phyloP scores from a whole-genome alignment of 2,329 filamentous ascomycete species.

The Colletotrichum sp. region DNA sequence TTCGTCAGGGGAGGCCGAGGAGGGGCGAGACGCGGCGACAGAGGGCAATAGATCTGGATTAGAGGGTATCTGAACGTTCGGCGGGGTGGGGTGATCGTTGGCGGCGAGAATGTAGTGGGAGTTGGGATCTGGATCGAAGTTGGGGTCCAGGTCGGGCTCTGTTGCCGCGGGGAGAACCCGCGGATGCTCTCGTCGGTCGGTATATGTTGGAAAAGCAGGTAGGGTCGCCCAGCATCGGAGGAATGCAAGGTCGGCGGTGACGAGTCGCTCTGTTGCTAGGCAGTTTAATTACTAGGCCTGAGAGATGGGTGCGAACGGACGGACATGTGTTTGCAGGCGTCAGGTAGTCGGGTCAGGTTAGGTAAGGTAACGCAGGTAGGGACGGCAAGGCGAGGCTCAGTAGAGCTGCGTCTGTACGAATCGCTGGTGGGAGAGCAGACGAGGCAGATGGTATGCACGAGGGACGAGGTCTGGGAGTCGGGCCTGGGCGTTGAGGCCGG shows the following conservation, averaged over 20 bases:
- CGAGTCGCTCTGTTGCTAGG: slow-evolving; percentile 10
- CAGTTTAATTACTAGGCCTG: slow-evolving; percentile 16
- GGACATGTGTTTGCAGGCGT: background rate
- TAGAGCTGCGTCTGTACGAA: background rate
- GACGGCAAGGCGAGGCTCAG: background rate
- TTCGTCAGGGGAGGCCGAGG: slow-evolving; percentile 17
- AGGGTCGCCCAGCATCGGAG: background rate
- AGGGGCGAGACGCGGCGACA: slow-evolving; percentile 27
- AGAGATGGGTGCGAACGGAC: background rate
- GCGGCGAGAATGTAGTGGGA: slow-evolving; percentile 47
- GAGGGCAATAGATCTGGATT: slow-evolving; percentile 51
- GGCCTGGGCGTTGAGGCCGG: background rate
- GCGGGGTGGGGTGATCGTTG: slow-evolving; percentile 69
- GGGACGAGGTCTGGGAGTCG: slow-evolving; percentile 11
- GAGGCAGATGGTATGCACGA: background rate
- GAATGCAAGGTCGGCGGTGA: slow-evolving; percentile 21
- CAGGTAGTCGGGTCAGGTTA: background rate
- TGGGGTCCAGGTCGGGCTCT: slow-evolving; percentile 46
- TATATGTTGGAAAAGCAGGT: background rate
- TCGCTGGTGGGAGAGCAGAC: background rate
- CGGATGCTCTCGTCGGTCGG: slow-evolving; percentile 28
- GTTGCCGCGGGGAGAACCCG: slow-evolving; percentile 41
- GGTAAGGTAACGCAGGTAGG: background rate
- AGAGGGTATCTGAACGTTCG: slow-evolving; percentile 52
- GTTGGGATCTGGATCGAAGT: slow-evolving; percentile 32